Evolutionary conservation across 75 land plant genomes (phyloP), one percentile per base, ranked within the genome.

Genomic region (Pinus taeda): DNA sequence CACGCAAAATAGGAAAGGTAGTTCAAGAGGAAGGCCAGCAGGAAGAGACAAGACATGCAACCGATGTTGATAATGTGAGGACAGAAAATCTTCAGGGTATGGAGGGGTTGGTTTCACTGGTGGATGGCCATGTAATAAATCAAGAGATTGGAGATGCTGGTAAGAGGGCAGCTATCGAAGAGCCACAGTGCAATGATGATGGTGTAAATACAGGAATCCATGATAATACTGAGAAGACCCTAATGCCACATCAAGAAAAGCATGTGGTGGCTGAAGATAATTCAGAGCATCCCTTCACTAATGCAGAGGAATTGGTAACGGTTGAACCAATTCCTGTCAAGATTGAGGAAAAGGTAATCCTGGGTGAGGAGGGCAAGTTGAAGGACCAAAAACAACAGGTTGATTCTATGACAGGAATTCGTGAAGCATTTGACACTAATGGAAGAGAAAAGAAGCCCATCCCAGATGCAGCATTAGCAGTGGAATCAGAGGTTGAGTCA

Each of bases 321-420:
- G 72, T 69, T 69, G 72, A 69, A 69, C 22, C 72, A 69, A 69
- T 69, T 69, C 72, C 72, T 69, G 53, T 69, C 22, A 45, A 37
- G 72, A 69, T 69, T n/a, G 72, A 69, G 24, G 72, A 69, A 42
- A 69, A 69, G 72, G 72, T 69, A 69, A 42, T 69, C 15, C 72
- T 45, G 36, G 72, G 42, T 69, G 72, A 39, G 42, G 72, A 69
- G 36, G 71, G 21, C 6, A 67, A 67, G 72, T 45, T 9, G 72
- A 42, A 42, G 39, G 72, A 69, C 13, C 14, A 15, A n/a, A 69
- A 42, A n/a, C 72, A 69, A 42, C 22, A 69, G 42, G 72, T 42
- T 42, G 13, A 14, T 37, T 69, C 17, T 69, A 69, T 21, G 21
- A 69, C 55, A 69, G 12, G 11, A 12, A 39, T 69, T 69, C 53